Evolutionary conservation across 352 stramenopile species (phyloP), one percentile per base, ranked within the genome.

Genomic region (Phytopythium ostracodes): DNA sequence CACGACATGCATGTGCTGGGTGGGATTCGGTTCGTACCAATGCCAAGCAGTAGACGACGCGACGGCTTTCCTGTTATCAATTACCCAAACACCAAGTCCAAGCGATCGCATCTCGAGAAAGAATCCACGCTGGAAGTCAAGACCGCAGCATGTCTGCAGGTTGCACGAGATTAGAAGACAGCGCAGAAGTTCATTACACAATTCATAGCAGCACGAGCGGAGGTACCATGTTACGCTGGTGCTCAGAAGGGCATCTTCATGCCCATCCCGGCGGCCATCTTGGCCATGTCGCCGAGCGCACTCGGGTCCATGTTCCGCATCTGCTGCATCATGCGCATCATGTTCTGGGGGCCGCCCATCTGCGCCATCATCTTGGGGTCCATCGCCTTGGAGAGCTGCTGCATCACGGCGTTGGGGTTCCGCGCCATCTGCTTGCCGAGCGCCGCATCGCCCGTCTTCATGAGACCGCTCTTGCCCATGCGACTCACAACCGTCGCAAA

Each of bases 381-480:
- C 79, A 98, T 96, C 15, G 92, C 85, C 70, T 97, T 97, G 57
- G 96, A 96, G 18, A 99, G 76, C 68, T 98, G 95, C 78, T 98
- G 92, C 88, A 98, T 98, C 47, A 99, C 89, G 4, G 91, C 82
- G 55, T 98, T 94, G 44, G 97, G 97, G 76, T 99, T 99, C 52
- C 96, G 92, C 55, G 90, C 71, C 91, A 99, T 98, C 65, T 98
- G 90, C 70, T 98, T 94, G 67, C 91, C 89, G 9, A 96, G 72
- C 18, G 85, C 81, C 4, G 90, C 88, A 33, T 96, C 91, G 9
- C 86, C 88, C 25, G 82, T 83, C 75, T 94, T 96, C 85, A 96
- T 92, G 59, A 99, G 78, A 1, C 93, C 93, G 55, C 84, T 97
- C 77, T 99, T 99, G 52, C 97, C 96, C 92, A 99, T 98, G 70